Base-by-base conservation (phyloP, 305 asterid genomes). In the Plantago coronopus region DNA sequence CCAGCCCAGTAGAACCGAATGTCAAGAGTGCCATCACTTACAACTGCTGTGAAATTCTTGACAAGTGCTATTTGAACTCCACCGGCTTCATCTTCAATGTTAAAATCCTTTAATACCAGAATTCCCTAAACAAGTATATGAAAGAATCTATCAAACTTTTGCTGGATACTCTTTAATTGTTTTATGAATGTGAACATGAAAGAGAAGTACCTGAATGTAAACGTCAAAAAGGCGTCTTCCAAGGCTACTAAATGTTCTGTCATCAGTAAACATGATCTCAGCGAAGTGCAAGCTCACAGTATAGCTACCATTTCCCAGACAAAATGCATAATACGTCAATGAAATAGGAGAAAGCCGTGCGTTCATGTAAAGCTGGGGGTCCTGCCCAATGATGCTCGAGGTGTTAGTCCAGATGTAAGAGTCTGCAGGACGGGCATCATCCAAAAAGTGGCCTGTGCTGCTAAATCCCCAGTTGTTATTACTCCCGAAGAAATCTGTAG, bases 1-100 rank as follows among this genome's bases (percentile, higher is more conserved):
- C 95, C 95, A 25, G 89, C 86, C 94, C 85, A 84, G 54, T 74
- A 78, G 59, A 87, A 74, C 51, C 82, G 88, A 37, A 87, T 80
- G 57, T 82, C 85, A 61, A 85, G 64, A 2, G 83, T 74, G 43
- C 14, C 60, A 55, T 78, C 77, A 46, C n/a, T 54, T 17, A 88
- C 88, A 63, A 55, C 61, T 20, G 73, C 93, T 3, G 69, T 25
- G 67, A 78, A 81, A 8, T 18, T 58, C 61, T 14, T 57, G 51
- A 0, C 49, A 27, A 72, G 16, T 44, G 69, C 74, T 45, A 18
- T 83, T 58, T 80, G 74, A 48, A 77, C 86, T 61, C 60, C 60
- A 55, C 60, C 60, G 3, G 60, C 60, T 29, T 17, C 60, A 12
- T 55, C 43, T 31, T 8, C 75, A 46, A 88, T 88, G 65, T 81